Conservation (phyloP, 2,329 filamentous ascomycete species). For the Biscogniauxia mediterranea region DNA sequence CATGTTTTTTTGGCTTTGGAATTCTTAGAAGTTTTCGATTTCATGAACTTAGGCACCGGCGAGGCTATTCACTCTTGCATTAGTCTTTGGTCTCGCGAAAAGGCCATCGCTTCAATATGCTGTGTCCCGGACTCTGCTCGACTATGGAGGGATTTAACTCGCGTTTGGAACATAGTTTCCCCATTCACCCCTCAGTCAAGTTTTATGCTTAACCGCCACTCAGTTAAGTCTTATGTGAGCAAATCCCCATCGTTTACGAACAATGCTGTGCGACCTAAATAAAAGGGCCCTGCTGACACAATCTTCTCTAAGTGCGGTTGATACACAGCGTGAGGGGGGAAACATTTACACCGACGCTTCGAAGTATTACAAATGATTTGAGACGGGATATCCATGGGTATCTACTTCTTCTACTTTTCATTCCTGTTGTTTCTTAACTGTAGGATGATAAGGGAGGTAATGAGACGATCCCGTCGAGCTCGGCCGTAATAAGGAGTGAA, state of each 20-base stretch:
- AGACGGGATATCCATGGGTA: too few relatives aligned
- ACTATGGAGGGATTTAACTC: background rate
- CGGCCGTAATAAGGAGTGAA: too few relatives aligned
- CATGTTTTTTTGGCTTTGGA: background rate
- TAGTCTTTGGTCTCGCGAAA: background rate
- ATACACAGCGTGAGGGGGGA: background rate
- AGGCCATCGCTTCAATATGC: background rate
- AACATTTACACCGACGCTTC: background rate
- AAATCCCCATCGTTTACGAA: background rate
- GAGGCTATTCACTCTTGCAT: background rate
- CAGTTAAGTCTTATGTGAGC: background rate
- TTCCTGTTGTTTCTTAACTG: too few relatives aligned
- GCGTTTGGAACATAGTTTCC: background rate
- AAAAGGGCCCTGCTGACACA: background rate
- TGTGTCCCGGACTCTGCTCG: background rate
- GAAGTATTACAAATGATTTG: background rate
- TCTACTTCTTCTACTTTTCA: too few relatives aligned
- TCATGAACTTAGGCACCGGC: background rate
- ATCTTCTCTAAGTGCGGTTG: background rate
- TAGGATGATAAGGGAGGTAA: too few relatives aligned
- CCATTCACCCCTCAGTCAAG: background rate
- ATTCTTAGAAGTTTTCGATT: background rate
- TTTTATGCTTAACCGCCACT: background rate
- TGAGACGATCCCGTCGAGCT: too few relatives aligned
- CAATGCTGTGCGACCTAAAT: background rate